Conservation (phyloP, 2,329 filamentous ascomycete species). For the Hypocrella siamensis region DNA sequence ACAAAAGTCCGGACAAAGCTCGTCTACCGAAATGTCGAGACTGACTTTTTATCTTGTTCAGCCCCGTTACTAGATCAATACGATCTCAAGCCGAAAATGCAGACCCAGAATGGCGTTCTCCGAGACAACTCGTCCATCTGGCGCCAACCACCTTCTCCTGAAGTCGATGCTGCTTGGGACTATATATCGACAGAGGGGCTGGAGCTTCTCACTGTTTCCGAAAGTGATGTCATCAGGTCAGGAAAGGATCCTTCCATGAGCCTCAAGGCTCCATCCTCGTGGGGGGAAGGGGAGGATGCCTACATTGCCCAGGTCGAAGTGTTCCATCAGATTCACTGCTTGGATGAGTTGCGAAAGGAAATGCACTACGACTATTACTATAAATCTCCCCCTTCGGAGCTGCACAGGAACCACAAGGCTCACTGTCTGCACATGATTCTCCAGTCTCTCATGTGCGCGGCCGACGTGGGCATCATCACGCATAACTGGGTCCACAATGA, state of each 20-base stretch:
- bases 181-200: constrained; percentile 1
- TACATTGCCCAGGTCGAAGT: constrained; percentile 18
- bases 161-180: constrained; percentile 10
- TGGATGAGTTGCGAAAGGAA: constrained; percentile 6
- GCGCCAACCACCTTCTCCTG: constrained; percentile 6
- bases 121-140: constrained; percentile 3
- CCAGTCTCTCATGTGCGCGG: neutral
- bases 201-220: neutral
- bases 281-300: constrained; percentile 11
- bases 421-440: constrained; percentile 1
- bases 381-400: no score
- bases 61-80: constrained; percentile 1
- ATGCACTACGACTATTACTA: constrained; percentile 1
- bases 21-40: no score
- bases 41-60: no score
- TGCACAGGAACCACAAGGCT: neutral
- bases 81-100: neutral
- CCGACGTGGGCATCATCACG: neutral
- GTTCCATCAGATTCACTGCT: constrained; percentile 10
- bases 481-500: constrained; percentile 1
- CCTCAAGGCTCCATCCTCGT: neutral
- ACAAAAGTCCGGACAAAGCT: no score
- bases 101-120: neutral
- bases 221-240: neutral
- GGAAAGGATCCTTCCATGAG: neutral